These are phyloP conservation scores for Saposhnikovia divaricata DNA, from an alignment of 129 eudicot genomes.

Conservation along the genomic window DNA sequence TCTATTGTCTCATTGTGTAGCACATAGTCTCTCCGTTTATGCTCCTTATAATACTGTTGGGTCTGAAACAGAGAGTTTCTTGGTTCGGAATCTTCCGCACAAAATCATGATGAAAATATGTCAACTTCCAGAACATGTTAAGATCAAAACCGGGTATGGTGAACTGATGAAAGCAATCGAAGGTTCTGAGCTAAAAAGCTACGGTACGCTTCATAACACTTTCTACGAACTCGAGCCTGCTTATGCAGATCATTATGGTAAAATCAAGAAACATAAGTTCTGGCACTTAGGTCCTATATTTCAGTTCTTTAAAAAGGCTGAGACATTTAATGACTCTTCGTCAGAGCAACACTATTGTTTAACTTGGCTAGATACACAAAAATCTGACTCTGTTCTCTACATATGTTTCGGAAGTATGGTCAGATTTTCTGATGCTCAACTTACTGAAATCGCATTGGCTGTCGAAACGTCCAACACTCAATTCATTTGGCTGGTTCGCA, in stretches of 20 bases:
- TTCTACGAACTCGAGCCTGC: constrained; percentile 24
- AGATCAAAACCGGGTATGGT: constrained; percentile 3
- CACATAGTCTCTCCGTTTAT: constrained; percentile 10
- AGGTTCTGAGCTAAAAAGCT: constrained; percentile 25
- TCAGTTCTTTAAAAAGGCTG: constrained; percentile 11
- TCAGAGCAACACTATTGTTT: constrained; percentile 14
- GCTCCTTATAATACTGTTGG: constrained; percentile 20
- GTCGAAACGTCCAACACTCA: constrained; percentile 15
- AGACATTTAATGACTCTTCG: constrained; percentile 6
- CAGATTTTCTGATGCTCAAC: constrained; percentile 21
- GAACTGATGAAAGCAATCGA: constrained; percentile 17
- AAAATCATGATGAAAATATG: constrained; percentile 16
- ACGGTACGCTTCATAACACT: constrained; percentile 19
- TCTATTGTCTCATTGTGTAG: constrained; percentile 13
- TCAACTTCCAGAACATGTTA: constrained; percentile 20
- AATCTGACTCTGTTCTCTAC: constrained; percentile 23
- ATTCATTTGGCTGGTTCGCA: constrained; percentile 35
- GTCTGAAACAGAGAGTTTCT: constrained; percentile 24
- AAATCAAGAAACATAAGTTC: constrained; percentile 13
- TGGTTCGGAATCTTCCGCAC: constrained; percentile 27
- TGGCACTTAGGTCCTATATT: constrained; percentile 34
- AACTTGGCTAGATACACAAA: constrained; percentile 24
- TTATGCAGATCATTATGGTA: constrained; percentile 25
- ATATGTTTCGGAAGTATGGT: constrained; percentile 34
- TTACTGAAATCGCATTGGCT: constrained; percentile 31